These are phyloP conservation scores for Funneliformis geosporum DNA, from an alignment of 192 early-diverging fungal genomes.

Conservation along the genomic window DNA sequence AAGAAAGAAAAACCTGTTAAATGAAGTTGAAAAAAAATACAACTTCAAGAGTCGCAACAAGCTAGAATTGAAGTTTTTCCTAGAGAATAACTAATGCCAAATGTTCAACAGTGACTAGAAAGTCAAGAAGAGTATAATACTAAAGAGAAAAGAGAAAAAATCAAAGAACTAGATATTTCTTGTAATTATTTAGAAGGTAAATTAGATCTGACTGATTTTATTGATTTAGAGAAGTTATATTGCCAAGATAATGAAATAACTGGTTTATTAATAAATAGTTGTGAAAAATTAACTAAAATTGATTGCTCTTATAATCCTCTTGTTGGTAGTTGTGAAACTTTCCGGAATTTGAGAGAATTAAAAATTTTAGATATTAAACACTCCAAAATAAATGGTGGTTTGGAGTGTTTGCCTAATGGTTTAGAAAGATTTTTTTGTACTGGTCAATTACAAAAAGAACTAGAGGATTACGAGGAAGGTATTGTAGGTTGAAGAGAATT, in stretches of 20 bases:
- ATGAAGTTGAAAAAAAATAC: too few relatives aligned
- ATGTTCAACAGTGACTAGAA: too few relatives aligned
- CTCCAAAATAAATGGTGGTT: too few relatives aligned
- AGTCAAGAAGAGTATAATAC: too few relatives aligned
- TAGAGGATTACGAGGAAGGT: background rate
- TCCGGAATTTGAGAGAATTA: too few relatives aligned
- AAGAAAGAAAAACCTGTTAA: too few relatives aligned
- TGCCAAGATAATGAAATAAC: background rate
- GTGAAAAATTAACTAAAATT: background rate
- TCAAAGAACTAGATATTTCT: background rate
- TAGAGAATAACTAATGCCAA: background rate
- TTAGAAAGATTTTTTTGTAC: too few relatives aligned
- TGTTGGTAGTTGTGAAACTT: background rate
- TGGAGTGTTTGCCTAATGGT: too few relatives aligned
- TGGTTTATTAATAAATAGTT: background rate
- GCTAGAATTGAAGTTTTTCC: background rate
- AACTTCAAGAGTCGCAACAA: too few relatives aligned
- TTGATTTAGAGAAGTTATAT: background rate
- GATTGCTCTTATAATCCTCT: background rate
- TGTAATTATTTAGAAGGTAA: background rate
- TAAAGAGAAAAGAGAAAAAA: too few relatives aligned
- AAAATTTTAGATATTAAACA: too few relatives aligned
- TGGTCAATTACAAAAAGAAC: background rate
- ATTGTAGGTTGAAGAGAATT: background rate
- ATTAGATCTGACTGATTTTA: background rate